A percentile compares a stretch with the other conserved stretches of the same genome.
Conservation (phyloP, 495 filamentous ascomycete genomes). For the Podospora pseudoanserina region DNA sequence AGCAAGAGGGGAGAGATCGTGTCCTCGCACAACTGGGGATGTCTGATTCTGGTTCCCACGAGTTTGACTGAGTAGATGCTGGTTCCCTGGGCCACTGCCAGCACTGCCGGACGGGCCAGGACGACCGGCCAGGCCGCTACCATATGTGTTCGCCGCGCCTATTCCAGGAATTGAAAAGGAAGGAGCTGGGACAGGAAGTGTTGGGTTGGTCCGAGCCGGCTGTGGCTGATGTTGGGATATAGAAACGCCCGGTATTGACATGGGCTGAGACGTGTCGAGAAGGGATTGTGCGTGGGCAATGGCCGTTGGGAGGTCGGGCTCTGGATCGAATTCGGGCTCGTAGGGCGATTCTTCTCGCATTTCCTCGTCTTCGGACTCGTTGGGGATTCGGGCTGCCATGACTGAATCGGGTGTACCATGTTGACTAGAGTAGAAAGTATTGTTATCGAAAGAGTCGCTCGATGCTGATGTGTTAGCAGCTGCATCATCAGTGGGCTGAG, state of each 20-base stretch:
- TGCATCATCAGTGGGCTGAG: slow-evolving; percentile 52
- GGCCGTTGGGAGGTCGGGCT: slow-evolving; percentile 18
- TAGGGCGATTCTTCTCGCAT: slow-evolving; percentile 37
- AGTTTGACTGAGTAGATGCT: slow-evolving; percentile 34
- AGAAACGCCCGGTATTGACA: slow-evolving; percentile 10
- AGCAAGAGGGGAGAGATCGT: slow-evolving; percentile 66
- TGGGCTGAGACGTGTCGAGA: background rate
- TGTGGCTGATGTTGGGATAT: slow-evolving; percentile 11
- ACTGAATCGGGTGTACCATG: slow-evolving; percentile 48
- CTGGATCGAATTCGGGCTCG: slow-evolving; percentile 30
- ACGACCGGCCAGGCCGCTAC: slow-evolving; percentile 22
- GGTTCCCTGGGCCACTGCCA: slow-evolving; percentile 34
- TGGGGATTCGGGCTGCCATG: slow-evolving; percentile 38
- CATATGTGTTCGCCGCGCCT: slow-evolving; percentile 15
- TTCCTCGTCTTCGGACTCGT: slow-evolving; percentile 44
- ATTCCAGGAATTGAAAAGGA: slow-evolving; percentile 10
- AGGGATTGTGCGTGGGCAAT: slow-evolving; percentile 14
- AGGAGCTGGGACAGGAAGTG: slow-evolving; percentile 4
- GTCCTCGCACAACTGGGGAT: slow-evolving; percentile 40
- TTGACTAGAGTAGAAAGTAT: slow-evolving; percentile 92
- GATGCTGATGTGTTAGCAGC: slow-evolving; percentile 56
- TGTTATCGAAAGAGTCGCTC: slow-evolving; percentile 83
- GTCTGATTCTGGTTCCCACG: slow-evolving; percentile 26
- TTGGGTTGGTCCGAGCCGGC: slow-evolving; percentile 11
- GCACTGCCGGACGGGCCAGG: slow-evolving; percentile 42